phyloP scores from a whole-genome alignment of 2,329 filamentous ascomycete species.

The Chalaropsis thielavioides region DNA sequence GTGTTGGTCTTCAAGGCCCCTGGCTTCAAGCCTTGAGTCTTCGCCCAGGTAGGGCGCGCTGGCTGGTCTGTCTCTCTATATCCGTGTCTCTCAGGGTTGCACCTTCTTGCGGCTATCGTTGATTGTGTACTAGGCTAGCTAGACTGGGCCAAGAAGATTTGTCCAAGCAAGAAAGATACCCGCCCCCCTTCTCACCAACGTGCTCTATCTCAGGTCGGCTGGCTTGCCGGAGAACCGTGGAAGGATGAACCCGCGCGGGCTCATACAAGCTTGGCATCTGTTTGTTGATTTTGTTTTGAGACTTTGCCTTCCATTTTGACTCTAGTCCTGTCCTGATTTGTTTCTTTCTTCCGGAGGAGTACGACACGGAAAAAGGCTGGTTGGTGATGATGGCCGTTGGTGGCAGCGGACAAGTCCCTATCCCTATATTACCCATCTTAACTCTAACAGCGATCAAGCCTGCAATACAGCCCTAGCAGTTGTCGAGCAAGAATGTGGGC shows the following conservation, averaged over 20 bases:
- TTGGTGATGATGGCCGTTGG: neutral
- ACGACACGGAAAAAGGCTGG: neutral
- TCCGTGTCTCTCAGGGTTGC: neutral
- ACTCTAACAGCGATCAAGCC: neutral
- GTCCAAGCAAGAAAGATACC: neutral
- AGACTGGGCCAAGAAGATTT: too few species aligned
- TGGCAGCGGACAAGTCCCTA: too few species aligned
- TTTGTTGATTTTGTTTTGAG: neutral
- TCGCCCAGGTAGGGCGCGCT: neutral
- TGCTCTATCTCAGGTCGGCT: neutral
- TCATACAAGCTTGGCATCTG: neutral
- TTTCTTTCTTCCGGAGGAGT: neutral
- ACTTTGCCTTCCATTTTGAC: neutral
- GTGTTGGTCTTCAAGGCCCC: neutral
- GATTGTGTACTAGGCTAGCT: too few species aligned
- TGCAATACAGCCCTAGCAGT: neutral
- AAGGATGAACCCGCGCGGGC: slow-evolving; percentile 1
- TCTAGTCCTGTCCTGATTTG: neutral
- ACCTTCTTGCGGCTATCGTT: too few species aligned
- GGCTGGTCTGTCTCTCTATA: neutral
- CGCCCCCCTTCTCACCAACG: neutral
- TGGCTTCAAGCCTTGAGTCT: neutral
- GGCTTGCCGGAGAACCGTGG: neutral
- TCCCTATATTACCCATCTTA: neutral
- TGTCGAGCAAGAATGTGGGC: neutral